Conservation (phyloP, 176 grass and related monocot genomes). For the Poa pratensis region DNA sequence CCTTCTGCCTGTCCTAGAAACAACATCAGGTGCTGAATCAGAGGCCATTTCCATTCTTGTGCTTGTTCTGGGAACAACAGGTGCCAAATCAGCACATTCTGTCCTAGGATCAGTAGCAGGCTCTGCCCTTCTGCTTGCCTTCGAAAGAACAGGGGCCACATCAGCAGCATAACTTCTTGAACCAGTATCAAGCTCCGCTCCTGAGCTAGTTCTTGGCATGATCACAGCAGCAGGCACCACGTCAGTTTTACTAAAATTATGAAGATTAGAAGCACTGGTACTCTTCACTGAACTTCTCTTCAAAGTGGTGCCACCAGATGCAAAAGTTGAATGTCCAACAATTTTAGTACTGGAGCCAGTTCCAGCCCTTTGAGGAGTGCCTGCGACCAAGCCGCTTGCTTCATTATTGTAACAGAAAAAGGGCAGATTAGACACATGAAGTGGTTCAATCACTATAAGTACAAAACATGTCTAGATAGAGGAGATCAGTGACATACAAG, state of each 20-base stretch:
- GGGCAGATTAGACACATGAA: conserved; percentile 37
- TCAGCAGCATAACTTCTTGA: conserved; percentile 63
- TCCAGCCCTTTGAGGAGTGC: conserved; percentile 80
- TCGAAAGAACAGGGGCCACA: conserved; percentile 50
- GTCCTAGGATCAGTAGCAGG: conserved; percentile 54
- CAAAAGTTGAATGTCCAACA: conserved; percentile 57
- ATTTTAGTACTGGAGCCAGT: conserved; percentile 56
- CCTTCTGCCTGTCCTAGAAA: conserved; percentile 64
- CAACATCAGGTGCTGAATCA: conserved; percentile 53
- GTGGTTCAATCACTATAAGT: conserved; percentile 27
- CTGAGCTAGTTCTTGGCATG: conserved; percentile 86
- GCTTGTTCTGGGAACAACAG: conserved; percentile 62
- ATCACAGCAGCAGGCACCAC: conserved; percentile 63
- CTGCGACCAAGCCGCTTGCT: conserved; percentile 58
- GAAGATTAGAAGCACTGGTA: conserved; percentile 59
- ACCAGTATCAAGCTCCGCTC: conserved; percentile 63
- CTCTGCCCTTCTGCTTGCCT: conserved; percentile 55
- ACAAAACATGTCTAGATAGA: conserved; percentile 45
- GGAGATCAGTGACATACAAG: conserved; percentile 60
- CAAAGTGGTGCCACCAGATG: conserved; percentile 51
- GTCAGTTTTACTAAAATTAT: conserved; percentile 62
- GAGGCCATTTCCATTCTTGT: conserved; percentile 62
- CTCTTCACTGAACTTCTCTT: conserved; percentile 78
- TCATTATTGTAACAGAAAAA: conserved; percentile 52
- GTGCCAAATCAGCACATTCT: conserved; percentile 58